Base-by-base conservation (phyloP, 2,329 filamentous ascomycete genomes). In the Corynespora cassiicola region DNA sequence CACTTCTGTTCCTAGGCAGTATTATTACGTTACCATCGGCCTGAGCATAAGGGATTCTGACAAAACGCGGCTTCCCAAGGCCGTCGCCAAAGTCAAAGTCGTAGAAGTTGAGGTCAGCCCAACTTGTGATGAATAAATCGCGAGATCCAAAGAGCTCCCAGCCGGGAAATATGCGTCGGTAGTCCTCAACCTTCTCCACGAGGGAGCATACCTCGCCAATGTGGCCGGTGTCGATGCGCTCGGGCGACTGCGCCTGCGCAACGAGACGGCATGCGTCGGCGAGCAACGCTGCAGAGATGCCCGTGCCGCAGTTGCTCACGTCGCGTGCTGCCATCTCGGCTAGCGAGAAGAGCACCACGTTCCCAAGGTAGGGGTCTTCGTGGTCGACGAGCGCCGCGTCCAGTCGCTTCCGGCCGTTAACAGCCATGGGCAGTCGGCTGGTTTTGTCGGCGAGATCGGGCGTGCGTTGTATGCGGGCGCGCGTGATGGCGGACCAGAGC, bases 101-200 rank as follows among this genome's bases (percentile, higher is more conserved):
- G 16, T 29, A 29, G 9, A 29, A 15, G 14, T 29, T 15, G 9
- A 29, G 14, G 16, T 29, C 26, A 11, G 26, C 26, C 26, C 26
- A 29, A 15, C 26, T 29, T 11, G 26, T 29, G 26, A 29, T 29
- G 9, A 15, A n/a, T n/a, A 29, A 15, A 15, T 29, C 26, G 26
- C 26, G 14, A 10, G 26, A 29, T 9, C 16, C 16, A 15, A 29
- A 29, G 9, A 29, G 26, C 11, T 29, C 26, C 26, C 26, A 29
- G 4, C 26, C 26, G 11, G 26, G 26, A 15, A 29, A 29, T 11
- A 29, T 10, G 9, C 11, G 11, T 11, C 26, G 26, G 14, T 29
- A 29, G 26, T 29, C 26, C 8, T 9, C 9, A 8, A 29, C 11
- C 11, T 15, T 15, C 11, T 15, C 10, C 10, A 29, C 10, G 14